Conservation (phyloP, 2,329 filamentous ascomycete species). For the Salinomyces thailandicus region DNA sequence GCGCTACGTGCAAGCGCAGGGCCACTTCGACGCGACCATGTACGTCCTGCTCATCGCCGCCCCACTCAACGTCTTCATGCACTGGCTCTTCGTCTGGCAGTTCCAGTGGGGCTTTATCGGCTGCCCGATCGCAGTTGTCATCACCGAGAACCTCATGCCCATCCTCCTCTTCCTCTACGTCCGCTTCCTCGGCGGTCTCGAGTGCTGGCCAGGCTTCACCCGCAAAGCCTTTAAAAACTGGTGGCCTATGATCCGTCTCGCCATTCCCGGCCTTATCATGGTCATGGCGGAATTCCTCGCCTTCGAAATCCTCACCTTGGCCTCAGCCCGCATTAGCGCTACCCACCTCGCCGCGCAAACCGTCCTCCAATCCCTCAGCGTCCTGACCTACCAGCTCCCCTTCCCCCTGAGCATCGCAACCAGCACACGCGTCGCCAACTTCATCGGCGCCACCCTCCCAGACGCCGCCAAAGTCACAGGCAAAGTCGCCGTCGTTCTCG, state of each 20-base stretch:
- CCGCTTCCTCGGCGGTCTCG: conserved; percentile 55
- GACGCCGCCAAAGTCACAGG: conserved; percentile 70
- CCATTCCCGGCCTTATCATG: conserved; percentile 84
- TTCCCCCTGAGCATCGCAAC: conserved; percentile 85
- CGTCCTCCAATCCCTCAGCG: conserved; percentile 65
- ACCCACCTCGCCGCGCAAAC: conserved; percentile 79
- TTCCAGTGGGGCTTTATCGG: conserved; percentile 61
- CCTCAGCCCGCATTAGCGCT: conserved; percentile 66
- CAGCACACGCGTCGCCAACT: conserved; percentile 79
- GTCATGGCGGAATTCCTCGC: conserved; percentile 78
- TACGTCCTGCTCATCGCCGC: conserved; percentile 76
- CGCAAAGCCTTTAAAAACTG: conserved; percentile 60
- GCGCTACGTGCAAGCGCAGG: conserved; percentile 80
- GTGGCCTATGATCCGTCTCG: conserved; percentile 76
- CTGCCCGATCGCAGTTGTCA: conserved; percentile 64
- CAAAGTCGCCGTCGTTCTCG: conserved; percentile 61
- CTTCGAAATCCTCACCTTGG: conserved; percentile 84
- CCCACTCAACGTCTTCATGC: conserved; percentile 68
- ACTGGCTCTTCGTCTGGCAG: conserved; percentile 69
- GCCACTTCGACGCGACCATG: conserved; percentile 70
- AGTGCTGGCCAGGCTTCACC: conserved; percentile 78
- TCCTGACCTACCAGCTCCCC: conserved; percentile 79
- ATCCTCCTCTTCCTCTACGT: conserved; percentile 65
- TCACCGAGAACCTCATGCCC: conserved; percentile 67
- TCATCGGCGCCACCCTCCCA: conserved; percentile 78